Conservation (phyloP, 768 basidiomycete species). For the Russula lepida region DNA sequence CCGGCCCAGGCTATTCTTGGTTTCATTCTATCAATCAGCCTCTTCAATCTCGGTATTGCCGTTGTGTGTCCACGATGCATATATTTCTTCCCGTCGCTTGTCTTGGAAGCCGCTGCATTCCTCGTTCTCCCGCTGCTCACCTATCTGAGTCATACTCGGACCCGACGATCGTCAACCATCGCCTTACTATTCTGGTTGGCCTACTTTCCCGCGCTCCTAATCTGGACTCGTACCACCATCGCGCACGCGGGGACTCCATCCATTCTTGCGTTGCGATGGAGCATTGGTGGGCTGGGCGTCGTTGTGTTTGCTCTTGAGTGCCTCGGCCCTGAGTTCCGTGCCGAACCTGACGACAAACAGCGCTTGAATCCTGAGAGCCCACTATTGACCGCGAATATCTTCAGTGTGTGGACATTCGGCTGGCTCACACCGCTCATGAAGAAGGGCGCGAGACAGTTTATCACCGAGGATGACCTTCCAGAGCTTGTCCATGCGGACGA, state of each 20-base stretch:
- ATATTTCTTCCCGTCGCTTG: constrained; percentile 42
- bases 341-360: constrained; percentile 26
- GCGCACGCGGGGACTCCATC: constrained; percentile 28
- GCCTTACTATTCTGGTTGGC: constrained; percentile 79
- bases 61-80: constrained; percentile 30
- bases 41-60: constrained; percentile 36
- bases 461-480: constrained; percentile 84
- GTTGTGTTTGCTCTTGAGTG: constrained; percentile 59
- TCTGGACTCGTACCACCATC: constrained; percentile 55
- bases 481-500: constrained; percentile 60
- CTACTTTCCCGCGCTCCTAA: constrained; percentile 40
- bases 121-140: constrained; percentile 43
- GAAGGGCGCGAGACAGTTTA: constrained; percentile 53
- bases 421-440: constrained; percentile 82
- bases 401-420: constrained; percentile 71
- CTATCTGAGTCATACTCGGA: constrained; percentile 60
- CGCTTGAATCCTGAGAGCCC: constrained; percentile 54
- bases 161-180: constrained; percentile 59
- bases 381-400: constrained; percentile 67
- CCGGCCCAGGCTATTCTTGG: constrained; percentile 37
- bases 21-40: constrained; percentile 41
- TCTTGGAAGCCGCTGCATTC: constrained; percentile 51
- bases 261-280: constrained; percentile 39
- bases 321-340: constrained; percentile 50
- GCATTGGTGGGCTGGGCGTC: constrained; percentile 38